Base-by-base conservation (phyloP, 495 filamentous ascomycete species). In the Aspergillus baeticus region DNA sequence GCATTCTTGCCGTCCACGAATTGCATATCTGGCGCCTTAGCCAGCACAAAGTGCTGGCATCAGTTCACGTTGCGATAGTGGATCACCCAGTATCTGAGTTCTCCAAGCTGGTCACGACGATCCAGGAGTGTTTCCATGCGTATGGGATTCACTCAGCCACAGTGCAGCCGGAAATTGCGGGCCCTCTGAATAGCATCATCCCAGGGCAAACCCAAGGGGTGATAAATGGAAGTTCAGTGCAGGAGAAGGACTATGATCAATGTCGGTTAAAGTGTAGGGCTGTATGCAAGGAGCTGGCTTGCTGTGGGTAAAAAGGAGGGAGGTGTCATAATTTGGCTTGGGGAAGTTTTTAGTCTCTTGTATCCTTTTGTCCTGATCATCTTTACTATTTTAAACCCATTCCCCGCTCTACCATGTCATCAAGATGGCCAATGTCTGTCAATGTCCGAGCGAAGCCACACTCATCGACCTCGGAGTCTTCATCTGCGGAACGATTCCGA, bases 141-240 rank as follows among this genome's bases (percentile, higher is more conserved):
- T 82, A 81, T 59, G 80, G 80, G 4, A 73, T 82, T 15, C 76
- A 82, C 62, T 77, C 73, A n/a, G 68, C 61, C 2, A 81, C 79
- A 13, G 51, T 82, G 37, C 78, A 81, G 60, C 79, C 79, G 0
- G 79, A 82, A 34, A 20, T 72, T 6, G 35, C 34, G 5, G 6
- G 5, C 8, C 29, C 51, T 6, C 20, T 10, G 78, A 50, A 81
- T 73, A 13, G 20, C n/a, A 13, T 34, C 7, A n/a, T 43, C 22
- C 18, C 47, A 22, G 31, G 5, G 3, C 11, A 55, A 31, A n/a
- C 14, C 5, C 10, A 39, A 48, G 26, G 20, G 23, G 21, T 42
- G 10, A 36, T 41, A 21, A 52, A 39, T 11, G 47, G 37, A 39
- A 6, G 47, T 10, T 36, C 15, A 10, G 14, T 41, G 39, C 34